Evolutionary conservation across 257 asterid genomes (phyloP), one percentile per base, ranked within the genome.

Genomic region (Handroanthus guayacan): DNA sequence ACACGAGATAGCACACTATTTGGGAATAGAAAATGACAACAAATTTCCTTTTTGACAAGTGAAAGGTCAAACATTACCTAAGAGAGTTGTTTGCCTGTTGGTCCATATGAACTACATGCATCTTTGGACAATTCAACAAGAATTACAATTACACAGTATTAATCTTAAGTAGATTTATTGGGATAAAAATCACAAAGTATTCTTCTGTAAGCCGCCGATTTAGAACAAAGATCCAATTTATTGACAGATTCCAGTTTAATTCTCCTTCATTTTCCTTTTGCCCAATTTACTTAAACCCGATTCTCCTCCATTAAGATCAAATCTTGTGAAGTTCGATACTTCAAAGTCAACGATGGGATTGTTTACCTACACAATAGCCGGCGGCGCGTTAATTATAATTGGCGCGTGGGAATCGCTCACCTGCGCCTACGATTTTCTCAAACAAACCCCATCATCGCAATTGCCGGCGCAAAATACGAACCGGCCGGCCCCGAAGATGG

Each of bases 371-470:
- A 80, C 95, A 2, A 62, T 92, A 2, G 92, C 92, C 84, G 98
- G 97, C 72, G 92, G 89, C 47, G 88, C 90, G 18, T 74, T 91
- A 25, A 79, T 92, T 50, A 76, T 87, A 1, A 82, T 94, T 86
- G 98, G 98, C 71, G 90, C 86, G 62, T 89, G 91, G 89, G 97
- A 94, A 51, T 85, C 93, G 7, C 67, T 90, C 64, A 5, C 78
- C 10, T 77, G 86, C 79, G 77, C 93, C 64, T 31, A 83, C 20
- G 81, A 79, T 52, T 69, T 87, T 18, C 75, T 81, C 47, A 71
- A 47, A 9, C 41, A 17, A 60, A 47, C 12, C 44, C 67, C 83
- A 41, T 67, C 89, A 10, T 75, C 87, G 70, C 84, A 60, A 31
- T 70, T 76, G 69, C 79, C 72, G 25, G 45, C 31, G 76, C 77